Evolutionary conservation across 1,139 yeast genomes (phyloP).

Genomic region (Zygosaccharomyces sapae): DNA sequence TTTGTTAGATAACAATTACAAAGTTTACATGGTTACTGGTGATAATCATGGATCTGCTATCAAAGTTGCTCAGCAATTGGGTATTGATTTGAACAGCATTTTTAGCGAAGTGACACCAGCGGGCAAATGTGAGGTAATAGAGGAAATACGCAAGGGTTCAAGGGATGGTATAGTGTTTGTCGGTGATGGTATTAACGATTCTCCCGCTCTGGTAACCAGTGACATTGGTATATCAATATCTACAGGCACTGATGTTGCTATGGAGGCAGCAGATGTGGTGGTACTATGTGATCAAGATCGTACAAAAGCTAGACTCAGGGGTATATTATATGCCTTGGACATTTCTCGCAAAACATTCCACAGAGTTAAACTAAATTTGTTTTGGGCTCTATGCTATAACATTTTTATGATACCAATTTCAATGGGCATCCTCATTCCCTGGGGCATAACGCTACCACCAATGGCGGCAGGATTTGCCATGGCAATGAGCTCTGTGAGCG

Average conservation of each 20-base stretch:
- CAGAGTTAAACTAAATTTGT: slow-evolving; percentile 73
- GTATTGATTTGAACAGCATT: slow-evolving; percentile 59
- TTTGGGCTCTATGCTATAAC: slow-evolving; percentile 86
- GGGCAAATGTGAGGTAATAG: slow-evolving; percentile 67
- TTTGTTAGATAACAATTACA: slow-evolving; percentile 51
- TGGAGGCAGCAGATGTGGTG: slow-evolving; percentile 94
- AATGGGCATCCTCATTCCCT: slow-evolving; percentile 83
- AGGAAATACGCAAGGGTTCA: slow-evolving; percentile 46
- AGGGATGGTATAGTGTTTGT: slow-evolving; percentile 64
- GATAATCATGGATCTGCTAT: slow-evolving; percentile 65
- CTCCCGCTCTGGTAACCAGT: slow-evolving; percentile 88
- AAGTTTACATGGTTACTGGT: slow-evolving; percentile 87
- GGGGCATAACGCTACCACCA: slow-evolving; percentile 76
- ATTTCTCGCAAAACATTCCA: slow-evolving; percentile 66
- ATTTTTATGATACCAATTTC: slow-evolving; percentile 90
- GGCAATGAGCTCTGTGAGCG: slow-evolving; percentile 91
- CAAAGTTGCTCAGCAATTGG: slow-evolving; percentile 61
- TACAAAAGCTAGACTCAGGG: slow-evolving; percentile 46
- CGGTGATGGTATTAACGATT: slow-evolving; percentile 96
- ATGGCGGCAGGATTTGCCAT: slow-evolving; percentile 89
- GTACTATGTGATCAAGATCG: slow-evolving; percentile 40
- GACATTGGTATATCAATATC: slow-evolving; percentile 89
- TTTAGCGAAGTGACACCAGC: slow-evolving; percentile 77
- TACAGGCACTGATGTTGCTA: slow-evolving; percentile 92
- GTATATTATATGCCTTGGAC: slow-evolving; percentile 71